Percentiles rank a stretch among this genome's conserved stretches.
These are phyloP conservation scores for Ophiosphaerella korrae DNA, from an alignment of 2,329 filamentous ascomycete species.

Conservation along the genomic window DNA sequence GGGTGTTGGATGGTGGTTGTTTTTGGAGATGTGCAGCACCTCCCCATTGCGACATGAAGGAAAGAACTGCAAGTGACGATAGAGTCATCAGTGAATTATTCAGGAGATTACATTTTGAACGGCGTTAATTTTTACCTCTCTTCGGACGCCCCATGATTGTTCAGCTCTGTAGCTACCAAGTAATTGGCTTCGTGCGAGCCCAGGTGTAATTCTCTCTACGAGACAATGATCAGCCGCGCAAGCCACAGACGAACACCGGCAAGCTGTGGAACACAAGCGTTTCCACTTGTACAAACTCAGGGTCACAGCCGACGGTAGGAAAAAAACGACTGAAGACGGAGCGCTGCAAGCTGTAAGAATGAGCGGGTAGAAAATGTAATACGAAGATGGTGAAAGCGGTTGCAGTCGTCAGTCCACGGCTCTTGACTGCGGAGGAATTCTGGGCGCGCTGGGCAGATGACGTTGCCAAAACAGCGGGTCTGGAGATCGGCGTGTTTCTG, in stretches of 20 bases:
- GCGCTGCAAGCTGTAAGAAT: constrained; percentile 5
- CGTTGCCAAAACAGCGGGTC: constrained; percentile 2
- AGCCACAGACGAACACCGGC: constrained; percentile 38
- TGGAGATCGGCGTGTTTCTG: background rate
- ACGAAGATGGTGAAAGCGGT: background rate
- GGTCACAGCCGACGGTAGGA: constrained; percentile 32
- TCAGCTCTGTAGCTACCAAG: constrained; percentile 14
- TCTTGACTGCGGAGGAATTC: constrained; percentile 9
- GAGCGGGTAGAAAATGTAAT: constrained; percentile 1
- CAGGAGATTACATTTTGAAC: constrained; percentile 3
- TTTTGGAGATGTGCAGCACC: constrained; percentile 43
- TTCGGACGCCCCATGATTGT: constrained; percentile 41
- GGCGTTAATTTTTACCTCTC: constrained; percentile 39
- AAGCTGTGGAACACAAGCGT: constrained; percentile 12
- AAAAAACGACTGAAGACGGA: constrained; percentile 3
- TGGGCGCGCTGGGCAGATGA: constrained; percentile 11
- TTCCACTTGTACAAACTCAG: background rate
- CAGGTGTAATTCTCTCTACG: constrained; percentile 12
- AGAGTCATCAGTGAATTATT: constrained; percentile 31
- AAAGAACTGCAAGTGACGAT: constrained; percentile 66
- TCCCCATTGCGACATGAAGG: constrained; percentile 85
- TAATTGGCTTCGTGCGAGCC: constrained; percentile 11
- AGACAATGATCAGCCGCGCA: constrained; percentile 28
- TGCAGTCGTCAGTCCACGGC: background rate
- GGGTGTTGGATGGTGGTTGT: constrained; percentile 26